Conservation (phyloP, 768 basidiomycete genomes). For the Nidularia pulvinata region DNA sequence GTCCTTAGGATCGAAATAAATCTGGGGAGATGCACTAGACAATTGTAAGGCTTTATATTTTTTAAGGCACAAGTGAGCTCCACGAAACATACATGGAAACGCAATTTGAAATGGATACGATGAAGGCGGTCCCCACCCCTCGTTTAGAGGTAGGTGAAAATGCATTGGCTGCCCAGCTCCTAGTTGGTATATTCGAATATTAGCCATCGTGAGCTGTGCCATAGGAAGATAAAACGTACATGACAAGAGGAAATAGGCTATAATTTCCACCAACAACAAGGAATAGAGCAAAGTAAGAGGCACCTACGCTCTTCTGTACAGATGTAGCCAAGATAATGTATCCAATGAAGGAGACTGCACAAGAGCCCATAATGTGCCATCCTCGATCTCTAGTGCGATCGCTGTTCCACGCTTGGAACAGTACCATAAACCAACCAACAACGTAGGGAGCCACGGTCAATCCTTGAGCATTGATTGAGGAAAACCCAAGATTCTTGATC, state of each 20-base stretch:
- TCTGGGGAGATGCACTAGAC: conserved; percentile 50
- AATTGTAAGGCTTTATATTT: no score
- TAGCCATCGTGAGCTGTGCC: not conserved
- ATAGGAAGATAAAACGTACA: conserved; percentile 29
- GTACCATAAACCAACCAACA: conserved; percentile 54
- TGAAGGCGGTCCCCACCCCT: conserved; percentile 60
- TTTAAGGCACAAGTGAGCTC: not conserved
- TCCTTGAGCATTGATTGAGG: conserved; percentile 55
- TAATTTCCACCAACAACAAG: conserved; percentile 55
- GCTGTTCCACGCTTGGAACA: conserved; percentile 54
- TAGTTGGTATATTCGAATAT: conserved; percentile 13
- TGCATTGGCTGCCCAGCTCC: conserved; percentile 61
- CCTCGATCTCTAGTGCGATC: conserved; percentile 54
- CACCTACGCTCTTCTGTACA: conserved; percentile 48
- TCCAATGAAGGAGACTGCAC: conserved; percentile 43
- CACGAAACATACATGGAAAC: conserved; percentile 46
- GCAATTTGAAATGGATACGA: conserved; percentile 58
- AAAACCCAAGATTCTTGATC: conserved; percentile 56
- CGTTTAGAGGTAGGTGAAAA: conserved; percentile 62
- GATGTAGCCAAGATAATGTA: conserved; percentile 54
- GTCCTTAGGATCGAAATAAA: conserved; percentile 54
- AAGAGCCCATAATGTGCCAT: conserved; percentile 53
- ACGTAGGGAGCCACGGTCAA: conserved; percentile 58
- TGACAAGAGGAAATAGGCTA: conserved; percentile 56
- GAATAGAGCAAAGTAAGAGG: conserved; percentile 58